A percentile compares a stretch with the other conserved stretches of the same genome.
Conservation (phyloP, 345 rosid genomes). For the Nephelium lappaceum region DNA sequence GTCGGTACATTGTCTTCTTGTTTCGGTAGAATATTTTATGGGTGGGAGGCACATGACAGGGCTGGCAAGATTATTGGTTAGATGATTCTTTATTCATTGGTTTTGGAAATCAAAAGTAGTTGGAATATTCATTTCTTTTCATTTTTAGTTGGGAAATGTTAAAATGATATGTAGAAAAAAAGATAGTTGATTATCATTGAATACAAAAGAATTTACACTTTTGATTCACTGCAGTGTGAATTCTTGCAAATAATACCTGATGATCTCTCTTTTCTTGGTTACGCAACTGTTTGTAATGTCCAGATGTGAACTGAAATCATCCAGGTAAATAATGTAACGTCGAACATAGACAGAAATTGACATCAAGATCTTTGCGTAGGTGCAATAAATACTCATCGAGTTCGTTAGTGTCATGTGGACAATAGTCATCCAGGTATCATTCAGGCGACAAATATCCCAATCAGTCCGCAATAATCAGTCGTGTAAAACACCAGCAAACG, state of each 20-base stretch:
- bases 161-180: constrained; percentile 8
- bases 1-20: background rate
- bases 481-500: no score
- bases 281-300: background rate
- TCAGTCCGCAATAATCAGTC: background rate
- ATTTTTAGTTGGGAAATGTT: background rate
- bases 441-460: background rate
- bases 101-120: constrained; percentile 8
- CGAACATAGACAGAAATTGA: background rate
- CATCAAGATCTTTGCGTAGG: constrained; percentile 8
- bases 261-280: background rate
- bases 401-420: constrained; percentile 12
- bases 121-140: background rate
- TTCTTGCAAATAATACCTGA: background rate
- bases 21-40: constrained; percentile 18
- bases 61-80: constrained; percentile 27
- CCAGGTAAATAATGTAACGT: background rate
- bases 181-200: constrained; percentile 1
- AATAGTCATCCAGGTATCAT: background rate
- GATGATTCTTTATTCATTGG: constrained; percentile 58
- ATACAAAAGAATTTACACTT: constrained; percentile 11
- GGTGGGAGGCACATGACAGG: constrained; percentile 29
- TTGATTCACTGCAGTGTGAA: background rate
- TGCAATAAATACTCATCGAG: background rate
- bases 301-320: background rate